Evolutionary conservation across 1,284 basidiomycete genomes (phyloP).

Genomic region (Wallemia ichthyophaga): DNA sequence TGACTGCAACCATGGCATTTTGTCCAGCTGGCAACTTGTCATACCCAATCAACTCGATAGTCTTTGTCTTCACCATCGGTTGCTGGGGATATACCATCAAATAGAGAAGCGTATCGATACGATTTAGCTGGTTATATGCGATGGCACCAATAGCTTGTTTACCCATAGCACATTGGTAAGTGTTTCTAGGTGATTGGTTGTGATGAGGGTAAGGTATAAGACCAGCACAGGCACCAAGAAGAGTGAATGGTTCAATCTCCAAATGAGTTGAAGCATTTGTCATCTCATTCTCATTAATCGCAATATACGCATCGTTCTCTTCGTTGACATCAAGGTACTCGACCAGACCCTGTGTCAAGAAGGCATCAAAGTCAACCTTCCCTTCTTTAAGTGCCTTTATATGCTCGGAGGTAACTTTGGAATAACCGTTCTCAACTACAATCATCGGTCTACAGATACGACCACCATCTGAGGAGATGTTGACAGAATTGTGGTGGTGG

Average conservation of each 20-base stretch:
- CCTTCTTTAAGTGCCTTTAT: conserved; percentile 61
- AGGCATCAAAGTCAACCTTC: conserved; percentile 67
- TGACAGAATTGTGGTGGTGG: conserved; percentile 74
- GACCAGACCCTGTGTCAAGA: conserved; percentile 76
- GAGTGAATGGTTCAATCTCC: conserved; percentile 95
- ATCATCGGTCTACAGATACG: conserved; percentile 95
- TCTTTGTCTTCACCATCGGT: conserved; percentile 98
- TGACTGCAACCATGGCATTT: conserved; percentile 93
- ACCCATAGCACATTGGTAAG: conserved; percentile 99
- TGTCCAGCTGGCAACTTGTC: conserved; percentile 90
- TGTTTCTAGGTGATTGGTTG: conserved; percentile 95
- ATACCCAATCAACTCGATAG: conserved; percentile 87
- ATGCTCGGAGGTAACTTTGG: conserved; percentile 53
- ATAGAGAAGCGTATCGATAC: conserved; percentile 96
- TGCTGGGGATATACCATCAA: conserved; percentile 97
- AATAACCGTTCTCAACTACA: conserved; percentile 60
- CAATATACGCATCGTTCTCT: conserved; percentile 93
- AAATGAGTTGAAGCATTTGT: conserved; percentile 61
- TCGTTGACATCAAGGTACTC: conserved; percentile 99
- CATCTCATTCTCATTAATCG: conserved; percentile 74
- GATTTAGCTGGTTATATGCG: conserved; percentile 86
- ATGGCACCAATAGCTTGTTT: conserved; percentile 99
- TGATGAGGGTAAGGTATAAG: conserved; percentile 98
- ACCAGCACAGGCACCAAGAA: conserved; percentile 89
- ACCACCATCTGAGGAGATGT: conserved; percentile 91